Conservation (phyloP, 768 basidiomycete genomes). For the Tylopilus intermedius region DNA sequence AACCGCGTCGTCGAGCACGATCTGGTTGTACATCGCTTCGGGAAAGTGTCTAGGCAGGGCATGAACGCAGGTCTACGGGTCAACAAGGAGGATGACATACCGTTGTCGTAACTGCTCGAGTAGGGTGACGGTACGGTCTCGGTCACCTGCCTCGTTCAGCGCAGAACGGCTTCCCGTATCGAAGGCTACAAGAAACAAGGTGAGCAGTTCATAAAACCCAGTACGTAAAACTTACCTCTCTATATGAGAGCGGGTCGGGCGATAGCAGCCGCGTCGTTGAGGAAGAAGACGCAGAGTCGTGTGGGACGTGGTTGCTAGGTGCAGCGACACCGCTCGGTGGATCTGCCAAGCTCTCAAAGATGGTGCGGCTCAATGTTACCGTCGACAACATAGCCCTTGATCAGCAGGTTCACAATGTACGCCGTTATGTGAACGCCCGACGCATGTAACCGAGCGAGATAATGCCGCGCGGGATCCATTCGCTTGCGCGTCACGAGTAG, state of each 20-base stretch:
- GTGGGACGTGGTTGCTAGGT: slow-evolving; percentile 78
- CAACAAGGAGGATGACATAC: too few species aligned
- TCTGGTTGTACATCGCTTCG: too few species aligned
- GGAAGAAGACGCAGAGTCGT: slow-evolving; percentile 38
- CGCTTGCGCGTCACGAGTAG: slow-evolving; percentile 75
- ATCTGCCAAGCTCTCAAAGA: slow-evolving; percentile 81
- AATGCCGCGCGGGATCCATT: slow-evolving; percentile 69
- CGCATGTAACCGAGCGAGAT: slow-evolving; percentile 54
- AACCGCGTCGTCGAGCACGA: too few species aligned
- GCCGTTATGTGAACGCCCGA: slow-evolving; percentile 84
- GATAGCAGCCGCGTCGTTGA: slow-evolving; percentile 15
- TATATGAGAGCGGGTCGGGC: slow-evolving; percentile 37
- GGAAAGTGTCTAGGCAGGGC: too few species aligned
- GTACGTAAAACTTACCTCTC: slow-evolving; percentile 22
- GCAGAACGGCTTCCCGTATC: too few species aligned
- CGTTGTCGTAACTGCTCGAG: too few species aligned
- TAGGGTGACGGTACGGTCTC: too few species aligned
- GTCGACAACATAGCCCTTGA: slow-evolving; percentile 60
- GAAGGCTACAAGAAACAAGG: too few species aligned
- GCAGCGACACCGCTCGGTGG: slow-evolving; percentile 83
- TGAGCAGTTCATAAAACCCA: too few species aligned
- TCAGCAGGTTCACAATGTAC: slow-evolving; percentile 76
- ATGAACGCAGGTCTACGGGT: too few species aligned
- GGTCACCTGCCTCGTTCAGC: too few species aligned
- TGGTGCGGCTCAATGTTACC: slow-evolving; percentile 62